Conservation (phyloP, 2,329 filamentous ascomycete species). For the Fusarium sp. region DNA sequence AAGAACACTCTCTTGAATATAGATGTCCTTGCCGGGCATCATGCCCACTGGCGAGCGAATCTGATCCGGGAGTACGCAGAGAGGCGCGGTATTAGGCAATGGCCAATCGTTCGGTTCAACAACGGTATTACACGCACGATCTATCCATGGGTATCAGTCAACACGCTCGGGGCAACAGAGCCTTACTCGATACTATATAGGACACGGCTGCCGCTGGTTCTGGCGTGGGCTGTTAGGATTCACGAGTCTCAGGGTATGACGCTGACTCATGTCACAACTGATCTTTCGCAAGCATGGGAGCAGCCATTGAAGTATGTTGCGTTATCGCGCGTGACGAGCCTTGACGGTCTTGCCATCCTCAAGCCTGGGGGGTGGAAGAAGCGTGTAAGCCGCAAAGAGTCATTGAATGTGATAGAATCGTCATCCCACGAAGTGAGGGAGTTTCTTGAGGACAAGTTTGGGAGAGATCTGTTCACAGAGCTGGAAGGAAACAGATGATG, state of each 20-base stretch:
- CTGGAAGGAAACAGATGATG: not conserved
- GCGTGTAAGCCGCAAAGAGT: not conserved
- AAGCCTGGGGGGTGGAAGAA: not conserved
- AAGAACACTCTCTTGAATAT: rapidly evolving
- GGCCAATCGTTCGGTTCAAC: conserved; percentile 58
- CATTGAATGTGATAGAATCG: not conserved
- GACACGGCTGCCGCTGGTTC: conserved; percentile 69
- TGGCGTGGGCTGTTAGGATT: conserved; percentile 71
- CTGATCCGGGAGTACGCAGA: not conserved
- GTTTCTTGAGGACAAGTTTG: not conserved
- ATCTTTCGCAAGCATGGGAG: conserved; percentile 63
- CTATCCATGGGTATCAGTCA: conserved; percentile 61
- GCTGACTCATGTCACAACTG: conserved; percentile 65
- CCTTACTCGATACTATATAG: conserved; percentile 62
- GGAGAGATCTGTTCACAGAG: not conserved
- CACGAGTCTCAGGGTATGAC: conserved; percentile 74
- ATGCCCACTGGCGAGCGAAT: not conserved
- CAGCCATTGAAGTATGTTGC: conserved; percentile 69
- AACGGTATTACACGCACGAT: conserved; percentile 59
- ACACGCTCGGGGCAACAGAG: conserved; percentile 55
- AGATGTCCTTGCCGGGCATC: not conserved
- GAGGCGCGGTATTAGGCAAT: rapidly evolving
- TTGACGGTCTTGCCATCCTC: conserved; percentile 19
- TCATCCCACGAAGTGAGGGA: not conserved
- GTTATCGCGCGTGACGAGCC: conserved; percentile 35